These are phyloP conservation scores for Parietaria judaica DNA, from an alignment of 306 rosid species.

Conservation along the genomic window DNA sequence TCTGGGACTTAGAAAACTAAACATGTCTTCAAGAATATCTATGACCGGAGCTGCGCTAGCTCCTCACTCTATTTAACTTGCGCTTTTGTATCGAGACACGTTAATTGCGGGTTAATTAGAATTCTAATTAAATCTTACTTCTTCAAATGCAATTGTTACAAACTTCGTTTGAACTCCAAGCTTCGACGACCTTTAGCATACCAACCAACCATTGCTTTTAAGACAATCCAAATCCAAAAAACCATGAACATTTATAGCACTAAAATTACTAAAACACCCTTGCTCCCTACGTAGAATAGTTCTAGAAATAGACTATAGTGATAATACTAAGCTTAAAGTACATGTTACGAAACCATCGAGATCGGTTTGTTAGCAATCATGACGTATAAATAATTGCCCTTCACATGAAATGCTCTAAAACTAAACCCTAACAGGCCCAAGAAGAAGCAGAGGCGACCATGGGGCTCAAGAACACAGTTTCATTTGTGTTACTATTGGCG, in stretches of 20 bases:
- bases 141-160: neutral
- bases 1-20: too few species aligned
- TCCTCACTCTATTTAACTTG: too few species aligned
- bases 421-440: conserved; percentile 5
- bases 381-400: conserved; percentile 12
- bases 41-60: too few species aligned
- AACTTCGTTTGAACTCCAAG: conserved; percentile 52
- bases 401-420: neutral
- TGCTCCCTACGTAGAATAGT: neutral
- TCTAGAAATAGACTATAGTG: neutral
- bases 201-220: conserved; percentile 29
- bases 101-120: too few species aligned
- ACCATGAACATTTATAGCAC: neutral
- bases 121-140: too few species aligned
- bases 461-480: conserved; percentile 50
- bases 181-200: conserved; percentile 15
- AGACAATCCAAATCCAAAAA: conserved; percentile 24
- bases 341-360: neutral
- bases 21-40: too few species aligned
- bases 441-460: conserved; percentile 17
- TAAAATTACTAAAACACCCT: conserved; percentile 8
- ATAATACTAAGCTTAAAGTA: neutral
- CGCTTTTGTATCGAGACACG: too few species aligned
- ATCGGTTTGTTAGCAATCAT: neutral
- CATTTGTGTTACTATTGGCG: conserved; percentile 29